Evolutionary conservation across 257 asterid species (phyloP).

Genomic region (Ocimum tenuiflorum): DNA sequence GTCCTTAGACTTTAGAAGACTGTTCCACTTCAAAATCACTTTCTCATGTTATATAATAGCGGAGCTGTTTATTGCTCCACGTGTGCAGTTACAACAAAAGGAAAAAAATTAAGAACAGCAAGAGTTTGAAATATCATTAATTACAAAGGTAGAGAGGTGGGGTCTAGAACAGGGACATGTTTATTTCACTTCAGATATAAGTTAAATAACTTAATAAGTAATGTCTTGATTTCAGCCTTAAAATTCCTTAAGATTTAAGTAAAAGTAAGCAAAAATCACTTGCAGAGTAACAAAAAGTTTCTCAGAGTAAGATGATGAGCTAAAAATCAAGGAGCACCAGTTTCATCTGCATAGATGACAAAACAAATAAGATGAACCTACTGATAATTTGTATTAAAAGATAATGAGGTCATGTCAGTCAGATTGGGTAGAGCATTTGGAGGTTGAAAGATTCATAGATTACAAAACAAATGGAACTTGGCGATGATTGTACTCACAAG

Average conservation of each 20-base stretch:
- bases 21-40: neutral
- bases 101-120: neutral
- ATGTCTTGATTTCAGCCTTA: neutral
- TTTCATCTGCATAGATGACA: neutral
- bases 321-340: neutral
- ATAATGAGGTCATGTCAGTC: neutral
- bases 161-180: neutral
- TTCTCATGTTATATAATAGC: neutral
- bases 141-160: neutral
- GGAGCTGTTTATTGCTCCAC: neutral
- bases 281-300: neutral
- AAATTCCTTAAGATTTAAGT: neutral
- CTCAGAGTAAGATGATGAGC: neutral
- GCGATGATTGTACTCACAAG: conserved; percentile 46
- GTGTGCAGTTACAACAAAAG: neutral
- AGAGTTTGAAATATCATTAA: neutral
- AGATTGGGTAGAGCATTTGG: neutral
- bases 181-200: neutral
- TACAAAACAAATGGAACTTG: neutral
- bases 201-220: neutral
- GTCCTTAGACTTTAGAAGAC: neutral
- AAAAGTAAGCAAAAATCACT: neutral
- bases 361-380: neutral
- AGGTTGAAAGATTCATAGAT: neutral
- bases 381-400: neutral